These are phyloP conservation scores for Mortierella alpina DNA, from an alignment of 192 early-diverging fungal genomes.

Conservation along the genomic window DNA sequence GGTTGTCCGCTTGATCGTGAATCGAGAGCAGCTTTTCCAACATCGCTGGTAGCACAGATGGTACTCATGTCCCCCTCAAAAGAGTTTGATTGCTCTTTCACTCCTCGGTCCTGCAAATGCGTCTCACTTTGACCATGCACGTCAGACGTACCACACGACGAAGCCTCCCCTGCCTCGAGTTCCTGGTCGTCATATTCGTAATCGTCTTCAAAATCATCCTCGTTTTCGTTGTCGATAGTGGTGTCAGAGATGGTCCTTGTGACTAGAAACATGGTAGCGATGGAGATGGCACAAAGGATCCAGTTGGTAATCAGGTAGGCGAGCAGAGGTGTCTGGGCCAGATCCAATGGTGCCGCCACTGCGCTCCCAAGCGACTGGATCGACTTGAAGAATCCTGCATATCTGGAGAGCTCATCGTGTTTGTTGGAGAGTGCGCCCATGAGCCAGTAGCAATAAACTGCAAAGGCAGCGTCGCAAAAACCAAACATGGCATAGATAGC, in stretches of 20 bases:
- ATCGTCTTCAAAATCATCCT: slow-evolving; percentile 8
- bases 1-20: not conserved
- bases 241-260: slow-evolving; percentile 44
- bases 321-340: slow-evolving; percentile 40
- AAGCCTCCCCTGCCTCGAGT: not conserved
- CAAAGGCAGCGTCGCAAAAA: slow-evolving; percentile 34
- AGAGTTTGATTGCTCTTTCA: not conserved
- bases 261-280: slow-evolving; percentile 50
- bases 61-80: slow-evolving; percentile 19
- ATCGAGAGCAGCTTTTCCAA: not conserved
- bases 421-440: slow-evolving; percentile 91
- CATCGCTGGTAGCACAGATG: slow-evolving; percentile 10
- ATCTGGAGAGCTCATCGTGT: slow-evolving; percentile 74
- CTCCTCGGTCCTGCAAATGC: not conserved
- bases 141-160: not conserved
- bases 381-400: slow-evolving; percentile 89
- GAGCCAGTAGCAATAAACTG: slow-evolving; percentile 76
- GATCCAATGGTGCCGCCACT: slow-evolving; percentile 75
- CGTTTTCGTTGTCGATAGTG: slow-evolving; percentile 20
- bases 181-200: slow-evolving; percentile 11
- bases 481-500: slow-evolving; percentile 33
- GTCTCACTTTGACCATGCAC: not conserved
- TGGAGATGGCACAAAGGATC: slow-evolving; percentile 45
- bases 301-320: slow-evolving; percentile 51
- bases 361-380: slow-evolving; percentile 83